A percentile compares a stretch with the other conserved stretches of the same genome.
Evolutionary conservation across 345 rosid species (phyloP).

Genomic region (Ceriops decandra): DNA sequence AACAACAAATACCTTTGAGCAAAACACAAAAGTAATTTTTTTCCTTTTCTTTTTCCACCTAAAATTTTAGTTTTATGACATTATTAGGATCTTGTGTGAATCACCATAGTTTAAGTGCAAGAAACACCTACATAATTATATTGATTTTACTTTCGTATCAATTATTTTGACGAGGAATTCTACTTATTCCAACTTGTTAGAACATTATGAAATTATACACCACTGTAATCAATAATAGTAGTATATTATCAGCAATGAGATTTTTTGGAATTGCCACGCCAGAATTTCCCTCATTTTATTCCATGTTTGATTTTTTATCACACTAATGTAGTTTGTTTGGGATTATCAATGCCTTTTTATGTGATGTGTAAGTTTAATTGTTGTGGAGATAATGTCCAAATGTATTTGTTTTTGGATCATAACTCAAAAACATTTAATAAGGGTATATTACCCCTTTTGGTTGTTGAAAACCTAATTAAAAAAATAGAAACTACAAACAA

Average conservation of each 20-base stretch:
- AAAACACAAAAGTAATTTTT: background rate
- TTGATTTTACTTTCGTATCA: background rate
- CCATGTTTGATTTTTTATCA: background rate
- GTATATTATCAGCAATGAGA: background rate
- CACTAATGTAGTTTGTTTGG: too few species aligned
- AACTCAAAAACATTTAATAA: too few species aligned
- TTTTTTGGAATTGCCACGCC: background rate
- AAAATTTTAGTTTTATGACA: background rate
- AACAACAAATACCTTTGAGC: background rate
- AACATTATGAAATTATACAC: background rate
- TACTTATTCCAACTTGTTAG: background rate
- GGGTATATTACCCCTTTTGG: too few species aligned
- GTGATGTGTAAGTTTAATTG: too few species aligned
- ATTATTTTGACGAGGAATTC: background rate
- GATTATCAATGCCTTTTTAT: background rate
- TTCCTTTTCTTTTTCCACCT: conserved; percentile 5
- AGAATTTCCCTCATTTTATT: background rate
- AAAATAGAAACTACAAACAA: too few species aligned
- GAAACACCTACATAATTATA: background rate
- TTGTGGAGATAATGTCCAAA: too few species aligned
- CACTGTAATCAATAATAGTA: background rate
- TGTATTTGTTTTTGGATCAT: too few species aligned
- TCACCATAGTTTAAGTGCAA: background rate
- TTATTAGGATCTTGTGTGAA: background rate
- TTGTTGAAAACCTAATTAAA: too few species aligned